Evolutionary conservation across 345 rosid genomes (phyloP).

Genomic region (Angophora floribunda): DNA sequence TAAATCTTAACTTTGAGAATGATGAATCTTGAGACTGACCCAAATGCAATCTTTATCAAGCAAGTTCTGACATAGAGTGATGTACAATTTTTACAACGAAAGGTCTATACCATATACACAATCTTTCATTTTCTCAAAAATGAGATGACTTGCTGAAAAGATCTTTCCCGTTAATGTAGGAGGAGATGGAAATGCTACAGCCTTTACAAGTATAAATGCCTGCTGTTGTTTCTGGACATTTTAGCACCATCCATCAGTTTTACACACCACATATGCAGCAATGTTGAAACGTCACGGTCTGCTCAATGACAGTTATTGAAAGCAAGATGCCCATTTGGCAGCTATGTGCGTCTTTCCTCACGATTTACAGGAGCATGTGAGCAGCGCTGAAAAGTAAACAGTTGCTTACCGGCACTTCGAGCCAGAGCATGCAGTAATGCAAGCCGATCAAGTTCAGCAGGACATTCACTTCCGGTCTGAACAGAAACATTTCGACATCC

Average conservation of each 20-base stretch:
- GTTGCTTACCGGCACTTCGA: slow-evolving; percentile 34
- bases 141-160: not conserved
- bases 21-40: not conserved
- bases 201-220: not conserved
- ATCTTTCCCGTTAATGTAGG: not conserved
- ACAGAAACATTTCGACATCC: slow-evolving; percentile 41
- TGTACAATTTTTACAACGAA: not conserved
- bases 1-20: not conserved
- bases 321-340: not conserved
- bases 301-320: not conserved
- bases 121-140: not conserved
- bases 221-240: not conserved
- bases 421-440: slow-evolving; percentile 40
- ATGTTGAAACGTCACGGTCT: not conserved
- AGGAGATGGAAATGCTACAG: not conserved
- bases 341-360: no score
- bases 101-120: not conserved
- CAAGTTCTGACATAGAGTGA: not conserved
- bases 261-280: not conserved
- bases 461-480: slow-evolving; percentile 27
- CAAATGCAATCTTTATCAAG: not conserved
- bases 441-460: slow-evolving; percentile 43
- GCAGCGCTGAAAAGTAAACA: not conserved
- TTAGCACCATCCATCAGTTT: not conserved
- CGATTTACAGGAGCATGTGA: not conserved